Percentiles rank a stretch among this genome's conserved stretches.
These are phyloP conservation scores for Golubevia pallescens DNA, from an alignment of 1,284 basidiomycete species.

Conservation along the genomic window DNA sequence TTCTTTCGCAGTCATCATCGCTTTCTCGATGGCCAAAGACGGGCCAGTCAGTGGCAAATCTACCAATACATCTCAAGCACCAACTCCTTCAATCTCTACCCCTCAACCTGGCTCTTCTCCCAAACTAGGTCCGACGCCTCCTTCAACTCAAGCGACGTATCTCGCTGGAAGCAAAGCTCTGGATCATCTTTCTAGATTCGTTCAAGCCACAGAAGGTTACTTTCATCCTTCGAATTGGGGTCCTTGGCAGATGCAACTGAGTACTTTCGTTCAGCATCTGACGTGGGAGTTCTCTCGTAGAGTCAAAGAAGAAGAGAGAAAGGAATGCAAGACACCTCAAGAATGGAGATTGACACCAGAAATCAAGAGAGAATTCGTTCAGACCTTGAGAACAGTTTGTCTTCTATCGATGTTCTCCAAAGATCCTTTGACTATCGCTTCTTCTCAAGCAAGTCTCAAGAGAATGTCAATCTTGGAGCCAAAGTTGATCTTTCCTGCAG, in stretches of 20 bases:
- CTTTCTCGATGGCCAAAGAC: slow-evolving; percentile 50
- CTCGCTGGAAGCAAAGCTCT: slow-evolving; percentile 72
- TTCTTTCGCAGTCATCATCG: slow-evolving; percentile 53
- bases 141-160: background rate
- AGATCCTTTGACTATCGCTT: slow-evolving; percentile 67
- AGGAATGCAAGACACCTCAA: slow-evolving; percentile 80
- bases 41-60: slow-evolving; percentile 13
- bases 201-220: slow-evolving; percentile 90
- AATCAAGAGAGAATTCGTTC: slow-evolving; percentile 84
- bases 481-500: slow-evolving; percentile 84
- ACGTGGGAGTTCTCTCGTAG: slow-evolving; percentile 76
- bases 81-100: background rate
- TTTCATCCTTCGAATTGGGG: slow-evolving; percentile 75
- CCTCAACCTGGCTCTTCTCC: background rate
- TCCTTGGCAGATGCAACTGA: slow-evolving; percentile 68
- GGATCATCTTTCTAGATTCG: slow-evolving; percentile 83
- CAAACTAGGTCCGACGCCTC: background rate
- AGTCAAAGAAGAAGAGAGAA: slow-evolving; percentile 75
- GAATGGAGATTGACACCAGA: slow-evolving; percentile 77
- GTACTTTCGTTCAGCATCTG: slow-evolving; percentile 79
- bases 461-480: slow-evolving; percentile 83
- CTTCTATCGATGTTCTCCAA: slow-evolving; percentile 96
- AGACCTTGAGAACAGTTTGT: slow-evolving; percentile 81
- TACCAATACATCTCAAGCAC: background rate
- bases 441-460: slow-evolving; percentile 68